Evolutionary conservation across 371 early-diverging fungal genomes (phyloP), one percentile per base, ranked within the genome.

Genomic region (Rhizopus delemar): DNA sequence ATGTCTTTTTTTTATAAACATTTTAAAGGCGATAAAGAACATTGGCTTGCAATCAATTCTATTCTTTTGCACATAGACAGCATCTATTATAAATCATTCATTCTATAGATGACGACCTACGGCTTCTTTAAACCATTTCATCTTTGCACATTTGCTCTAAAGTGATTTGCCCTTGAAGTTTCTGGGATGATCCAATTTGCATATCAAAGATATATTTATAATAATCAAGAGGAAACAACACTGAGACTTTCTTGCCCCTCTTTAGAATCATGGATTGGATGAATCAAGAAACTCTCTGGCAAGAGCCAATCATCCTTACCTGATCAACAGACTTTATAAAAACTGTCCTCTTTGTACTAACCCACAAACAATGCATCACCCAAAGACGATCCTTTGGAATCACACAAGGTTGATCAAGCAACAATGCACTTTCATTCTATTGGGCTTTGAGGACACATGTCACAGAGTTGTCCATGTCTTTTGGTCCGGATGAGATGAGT

Each of bases 301-400:
- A 86, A 60, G 8, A 86, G 85, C 73, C 82, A 82, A 57, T 85
- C 84, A 53, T 87, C 83, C 52, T 83, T 72, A 7, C 88, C 88
- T 15, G 85, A 76, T 55, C 86, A 68, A 64, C 81, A 87, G 34
- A 86, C 81, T 57, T 87, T 86, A 59, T 83, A 86, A 46, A 87
- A 66, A 60, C 88, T 34, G 86, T 86, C 66, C 86, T 87, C 68
- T 87, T 87, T 28, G 85, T 83, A 53, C 88, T 87, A 87, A 8
- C 88, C 88, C 48, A 86, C 73, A 55, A 86, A 87, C 7, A 86
- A 75, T 61, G 85, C 88, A 51, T 87, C 86, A 62, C 88, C 86
- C 86, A 85, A 86, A 6, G 83, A 81, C 0, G 84, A 70, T 8
- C 83, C 82, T 52, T 86, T 84, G 78, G 76, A 41, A 86, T 76